Percentiles rank a stretch among this genome's conserved stretches.
Conservation (phyloP, 2,329 filamentous ascomycete species). For the Aspergillus sp. region DNA sequence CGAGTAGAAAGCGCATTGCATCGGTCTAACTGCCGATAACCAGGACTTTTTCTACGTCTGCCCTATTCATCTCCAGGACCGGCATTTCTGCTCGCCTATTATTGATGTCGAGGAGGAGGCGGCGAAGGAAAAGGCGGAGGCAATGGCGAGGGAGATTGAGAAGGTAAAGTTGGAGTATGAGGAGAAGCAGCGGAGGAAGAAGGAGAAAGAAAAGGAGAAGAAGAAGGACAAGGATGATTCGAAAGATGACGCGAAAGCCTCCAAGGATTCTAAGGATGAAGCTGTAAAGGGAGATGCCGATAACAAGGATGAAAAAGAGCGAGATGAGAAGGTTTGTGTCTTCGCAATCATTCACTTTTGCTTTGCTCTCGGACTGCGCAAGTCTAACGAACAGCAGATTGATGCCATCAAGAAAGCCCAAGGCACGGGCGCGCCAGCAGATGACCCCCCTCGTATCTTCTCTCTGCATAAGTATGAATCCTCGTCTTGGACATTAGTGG, state of each 20-base stretch:
- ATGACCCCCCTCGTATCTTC: constrained; percentile 79
- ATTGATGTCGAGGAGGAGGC: constrained; percentile 49
- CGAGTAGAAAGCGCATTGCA: background rate
- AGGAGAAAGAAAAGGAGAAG: constrained; percentile 60
- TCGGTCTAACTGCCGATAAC: constrained; percentile 8
- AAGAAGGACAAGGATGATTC: constrained; percentile 52
- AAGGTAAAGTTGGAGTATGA: constrained; percentile 64
- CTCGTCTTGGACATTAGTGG: background rate
- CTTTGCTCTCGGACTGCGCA: constrained; percentile 12
- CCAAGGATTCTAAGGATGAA: constrained; percentile 51
- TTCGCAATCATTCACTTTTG: background rate
- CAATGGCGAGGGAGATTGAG: constrained; percentile 51
- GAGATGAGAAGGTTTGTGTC: constrained; percentile 58
- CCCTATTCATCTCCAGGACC: constrained; percentile 78
- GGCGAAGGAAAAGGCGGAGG: constrained; percentile 49
- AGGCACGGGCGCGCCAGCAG: constrained; percentile 41
- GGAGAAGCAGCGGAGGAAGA: constrained; percentile 74
- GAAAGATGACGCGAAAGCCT: constrained; percentile 51
- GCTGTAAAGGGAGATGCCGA: constrained; percentile 45
- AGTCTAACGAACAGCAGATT: constrained; percentile 27
- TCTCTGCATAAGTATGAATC: constrained; percentile 72
- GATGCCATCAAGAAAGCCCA: constrained; percentile 53
- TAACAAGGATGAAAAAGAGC: constrained; percentile 50
- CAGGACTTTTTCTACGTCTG: constrained; percentile 94
- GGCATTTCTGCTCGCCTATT: constrained; percentile 71